Evolutionary conservation across 352 stramenopile genomes (phyloP).

Genomic region (Pythium aquatile): DNA sequence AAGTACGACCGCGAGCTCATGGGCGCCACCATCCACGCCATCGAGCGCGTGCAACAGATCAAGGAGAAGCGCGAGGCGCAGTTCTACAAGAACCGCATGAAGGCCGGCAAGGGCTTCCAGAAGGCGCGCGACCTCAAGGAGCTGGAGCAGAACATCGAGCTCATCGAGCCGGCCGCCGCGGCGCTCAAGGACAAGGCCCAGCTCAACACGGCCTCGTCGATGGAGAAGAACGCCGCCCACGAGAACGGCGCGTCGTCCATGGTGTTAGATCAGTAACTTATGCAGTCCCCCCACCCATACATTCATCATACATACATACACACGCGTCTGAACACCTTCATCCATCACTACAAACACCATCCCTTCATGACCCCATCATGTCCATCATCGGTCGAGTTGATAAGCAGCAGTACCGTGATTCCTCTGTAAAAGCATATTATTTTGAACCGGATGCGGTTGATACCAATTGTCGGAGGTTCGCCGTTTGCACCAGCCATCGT

Average conservation of each 20-base stretch:
- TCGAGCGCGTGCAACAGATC: constrained; percentile 97
- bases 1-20: constrained; percentile 99
- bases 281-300: constrained; percentile 8
- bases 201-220: constrained; percentile 61
- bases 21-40: constrained; percentile 97
- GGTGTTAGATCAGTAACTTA: constrained; percentile 85
- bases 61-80: constrained; percentile 94
- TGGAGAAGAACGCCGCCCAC: constrained; percentile 62
- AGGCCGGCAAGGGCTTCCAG: constrained; percentile 73
- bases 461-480: constrained; percentile 20
- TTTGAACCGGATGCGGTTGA: not conserved
- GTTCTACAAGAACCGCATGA: constrained; percentile 99
- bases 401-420: constrained; percentile 9
- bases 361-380: not conserved
- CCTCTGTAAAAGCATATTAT: constrained; percentile 2
- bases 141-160: constrained; percentile 81
- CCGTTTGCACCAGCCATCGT: constrained; percentile 31
- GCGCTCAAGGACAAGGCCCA: constrained; percentile 75
- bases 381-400: not conserved
- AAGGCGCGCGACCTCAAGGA: constrained; percentile 82
- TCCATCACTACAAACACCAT: not conserved
- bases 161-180: constrained; percentile 76
- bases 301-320: not conserved
- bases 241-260: constrained; percentile 64
- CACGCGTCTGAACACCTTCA: not conserved